Evolutionary conservation across 169 alveolate species (phyloP), one percentile per base, ranked within the genome.

Genomic region (Plasmodium cynomolgi): DNA sequence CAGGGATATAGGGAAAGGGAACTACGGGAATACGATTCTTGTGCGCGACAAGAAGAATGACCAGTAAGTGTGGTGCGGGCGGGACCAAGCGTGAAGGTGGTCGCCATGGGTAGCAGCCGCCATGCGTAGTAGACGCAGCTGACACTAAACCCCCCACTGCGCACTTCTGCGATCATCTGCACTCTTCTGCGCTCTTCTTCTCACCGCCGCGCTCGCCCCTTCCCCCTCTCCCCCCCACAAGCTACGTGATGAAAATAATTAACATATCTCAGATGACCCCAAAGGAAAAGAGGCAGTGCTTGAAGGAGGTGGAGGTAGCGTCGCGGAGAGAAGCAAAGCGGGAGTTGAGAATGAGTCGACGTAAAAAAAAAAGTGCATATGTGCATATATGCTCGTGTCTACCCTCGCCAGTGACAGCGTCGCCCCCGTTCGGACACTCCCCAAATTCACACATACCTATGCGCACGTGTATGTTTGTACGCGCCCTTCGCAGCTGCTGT

Each of bases 231-330:
- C 50, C 54, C 13, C 58, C 84, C 92, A 93, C n/a, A 81, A 94
- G 81, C 94, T 95, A 75, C 72, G 97, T 56, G 62, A 84, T 92
- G 95, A 96, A 96, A 83, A 93, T 96, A 81, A 95, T 96, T 68
- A 96, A 96, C 84, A 81, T 96, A 50, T 71, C 97, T 17, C 93
- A 92, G 26, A 83, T 96, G 83, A 72, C 96, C 56, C 96, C 94
- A 23, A 81, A 85, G 93, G 98, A 96, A 82, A 91, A 91, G 17
- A 80, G 84, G 39, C 96, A 95, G 23, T 96, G 98, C 84, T 58
- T 96, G 91, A 96, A 95, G 77, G 98, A 96, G 95, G 96, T 96
- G n/a, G 96, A 95, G 92, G 97, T 95, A 72, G 37, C 8, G 26
- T 26, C 34, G 20, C 29, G n/a, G 56, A 84, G 39, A 41, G 23